phyloP scores from a whole-genome alignment of 805 yeast genomes.

The Hanseniaspora osmophila region DNA sequence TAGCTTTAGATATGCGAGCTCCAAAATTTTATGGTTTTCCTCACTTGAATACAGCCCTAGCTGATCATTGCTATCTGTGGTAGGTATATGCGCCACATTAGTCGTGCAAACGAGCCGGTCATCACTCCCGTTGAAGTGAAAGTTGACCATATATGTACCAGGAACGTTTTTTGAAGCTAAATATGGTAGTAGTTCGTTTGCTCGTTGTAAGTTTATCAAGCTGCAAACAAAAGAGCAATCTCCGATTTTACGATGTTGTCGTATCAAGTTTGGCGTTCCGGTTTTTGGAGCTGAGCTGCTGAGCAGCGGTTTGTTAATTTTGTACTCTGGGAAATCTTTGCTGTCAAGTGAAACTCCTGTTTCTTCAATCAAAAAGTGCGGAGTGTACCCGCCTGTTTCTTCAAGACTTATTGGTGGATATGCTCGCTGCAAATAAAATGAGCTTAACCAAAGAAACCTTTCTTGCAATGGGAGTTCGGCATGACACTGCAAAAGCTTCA shows the following conservation, averaged over 20 bases:
- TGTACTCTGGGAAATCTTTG: background rate
- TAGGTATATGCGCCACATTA: conserved; percentile 13
- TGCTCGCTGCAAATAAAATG: conserved; percentile 8
- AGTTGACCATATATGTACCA: conserved; percentile 11
- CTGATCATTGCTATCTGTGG: conserved; percentile 8
- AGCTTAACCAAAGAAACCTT: conserved; percentile 16
- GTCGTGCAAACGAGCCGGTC: conserved; percentile 14
- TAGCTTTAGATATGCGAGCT: conserved; percentile 57
- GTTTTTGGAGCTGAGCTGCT: conserved; percentile 6
- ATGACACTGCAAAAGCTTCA: background rate
- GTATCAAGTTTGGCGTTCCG: conserved; percentile 7
- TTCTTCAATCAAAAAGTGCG: background rate
- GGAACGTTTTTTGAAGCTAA: conserved; percentile 6
- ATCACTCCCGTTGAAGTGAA: conserved; percentile 18
- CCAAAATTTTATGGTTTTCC: conserved; percentile 30
- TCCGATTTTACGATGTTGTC: conserved; percentile 21
- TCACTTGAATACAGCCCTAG: conserved; percentile 10
- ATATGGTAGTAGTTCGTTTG: conserved; percentile 8
- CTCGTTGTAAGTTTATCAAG: conserved; percentile 34
- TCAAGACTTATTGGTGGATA: conserved; percentile 17
- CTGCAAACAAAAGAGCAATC: conserved; percentile 73
- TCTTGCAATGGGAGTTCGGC: conserved; percentile 2
- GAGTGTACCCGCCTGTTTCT: conserved; percentile 9
- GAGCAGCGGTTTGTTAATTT: background rate
- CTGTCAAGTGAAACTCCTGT: background rate